Conservation (phyloP, 78 protist species). For the Diacronema lutheri region DNA sequence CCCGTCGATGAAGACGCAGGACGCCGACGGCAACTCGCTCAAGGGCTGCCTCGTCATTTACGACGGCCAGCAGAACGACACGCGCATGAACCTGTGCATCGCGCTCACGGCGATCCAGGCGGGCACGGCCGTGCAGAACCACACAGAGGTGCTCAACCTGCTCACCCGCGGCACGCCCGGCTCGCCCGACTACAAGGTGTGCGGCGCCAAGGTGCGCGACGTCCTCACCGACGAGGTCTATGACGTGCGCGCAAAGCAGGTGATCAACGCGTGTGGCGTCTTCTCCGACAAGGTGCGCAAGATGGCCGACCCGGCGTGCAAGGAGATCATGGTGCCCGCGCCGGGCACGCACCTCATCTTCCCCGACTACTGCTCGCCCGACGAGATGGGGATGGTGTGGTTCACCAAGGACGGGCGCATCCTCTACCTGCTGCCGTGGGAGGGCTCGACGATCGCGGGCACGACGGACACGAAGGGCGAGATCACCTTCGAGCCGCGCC, state of each 20-base stretch:
- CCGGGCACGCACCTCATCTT: constrained; percentile 70
- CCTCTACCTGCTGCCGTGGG: constrained; percentile 86
- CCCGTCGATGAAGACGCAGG: background rate
- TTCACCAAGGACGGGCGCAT: constrained; percentile 88
- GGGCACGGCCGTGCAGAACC: constrained; percentile 80
- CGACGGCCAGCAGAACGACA: constrained; percentile 74
- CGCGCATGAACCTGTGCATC: constrained; percentile 76
- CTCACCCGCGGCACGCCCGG: background rate
- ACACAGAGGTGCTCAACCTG: constrained; percentile 56
- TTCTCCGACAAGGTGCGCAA: constrained; percentile 65
- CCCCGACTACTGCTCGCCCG: constrained; percentile 18
- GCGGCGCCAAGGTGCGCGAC: constrained; percentile 80
- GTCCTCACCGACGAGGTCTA: constrained; percentile 63
- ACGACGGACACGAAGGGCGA: constrained; percentile 76
- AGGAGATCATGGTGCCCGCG: constrained; percentile 58
- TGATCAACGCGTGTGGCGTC: constrained; percentile 87
- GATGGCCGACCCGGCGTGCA: constrained; percentile 61
- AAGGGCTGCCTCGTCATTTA: constrained; percentile 20
- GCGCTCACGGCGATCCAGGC: constrained; percentile 81
- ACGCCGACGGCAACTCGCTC: background rate
- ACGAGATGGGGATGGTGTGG: constrained; percentile 19
- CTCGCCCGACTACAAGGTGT: background rate
- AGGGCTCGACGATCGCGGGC: constrained; percentile 78
- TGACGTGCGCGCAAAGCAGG: constrained; percentile 41
- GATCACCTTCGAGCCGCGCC: constrained; percentile 52